These are phyloP conservation scores for Globisporangium acanthophoron DNA, from an alignment of 352 stramenopile genomes.

Conservation along the genomic window DNA sequence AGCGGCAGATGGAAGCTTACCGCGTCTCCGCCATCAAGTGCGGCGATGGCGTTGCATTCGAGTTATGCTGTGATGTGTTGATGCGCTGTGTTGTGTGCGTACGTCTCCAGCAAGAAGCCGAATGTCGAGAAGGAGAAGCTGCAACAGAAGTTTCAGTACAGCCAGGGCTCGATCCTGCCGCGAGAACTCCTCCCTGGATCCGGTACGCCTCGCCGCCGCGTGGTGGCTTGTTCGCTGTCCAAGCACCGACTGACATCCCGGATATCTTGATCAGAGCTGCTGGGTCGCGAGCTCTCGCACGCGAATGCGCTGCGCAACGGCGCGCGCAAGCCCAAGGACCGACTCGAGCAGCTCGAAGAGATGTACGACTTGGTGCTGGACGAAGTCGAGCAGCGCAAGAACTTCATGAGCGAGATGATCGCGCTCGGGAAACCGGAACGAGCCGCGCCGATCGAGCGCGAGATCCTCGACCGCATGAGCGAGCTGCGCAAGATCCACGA, in stretches of 20 bases:
- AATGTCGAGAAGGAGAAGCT: conserved; percentile 84
- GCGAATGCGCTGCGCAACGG: conserved; percentile 34
- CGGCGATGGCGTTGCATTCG: neutral
- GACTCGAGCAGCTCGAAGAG: conserved; percentile 51
- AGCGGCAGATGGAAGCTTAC: conserved; percentile 61
- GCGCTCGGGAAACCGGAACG: conserved; percentile 37
- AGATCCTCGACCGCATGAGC: conserved; percentile 55
- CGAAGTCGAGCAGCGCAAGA: conserved; percentile 62
- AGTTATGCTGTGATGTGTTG: neutral
- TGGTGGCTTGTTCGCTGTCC: neutral
- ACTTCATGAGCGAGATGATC: conserved; percentile 64
- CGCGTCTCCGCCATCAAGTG: conserved; percentile 50
- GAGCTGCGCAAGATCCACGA: conserved; percentile 61
- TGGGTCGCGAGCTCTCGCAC: conserved; percentile 58
- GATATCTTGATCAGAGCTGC: conserved; percentile 29
- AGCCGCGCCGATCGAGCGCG: conserved; percentile 40
- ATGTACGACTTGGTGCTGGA: conserved; percentile 53
- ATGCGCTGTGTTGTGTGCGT: neutral
- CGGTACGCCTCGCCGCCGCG: conserved; percentile 16
- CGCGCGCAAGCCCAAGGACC: conserved; percentile 23
- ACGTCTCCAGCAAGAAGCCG: conserved; percentile 24
- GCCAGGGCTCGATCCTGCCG: conserved; percentile 59
- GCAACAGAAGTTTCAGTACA: conserved; percentile 74
- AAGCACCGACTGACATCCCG: no score
- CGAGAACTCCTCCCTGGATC: conserved; percentile 62